phyloP scores from a whole-genome alignment of 1,139 yeast species.

The Kurtzmaniella quercitrusa region DNA sequence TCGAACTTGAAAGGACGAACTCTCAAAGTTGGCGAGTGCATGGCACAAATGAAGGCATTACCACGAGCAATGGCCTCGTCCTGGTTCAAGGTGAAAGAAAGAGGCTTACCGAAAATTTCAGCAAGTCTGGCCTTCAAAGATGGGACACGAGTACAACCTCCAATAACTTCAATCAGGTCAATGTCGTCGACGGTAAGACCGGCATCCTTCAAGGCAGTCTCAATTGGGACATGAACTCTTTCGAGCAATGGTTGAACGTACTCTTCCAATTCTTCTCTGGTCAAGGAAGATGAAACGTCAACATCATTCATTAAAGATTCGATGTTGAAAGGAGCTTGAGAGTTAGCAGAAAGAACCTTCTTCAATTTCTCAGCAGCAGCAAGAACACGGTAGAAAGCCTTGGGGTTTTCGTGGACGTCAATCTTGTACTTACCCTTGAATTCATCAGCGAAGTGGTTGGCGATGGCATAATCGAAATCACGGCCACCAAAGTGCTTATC shows the following conservation, averaged over 20 bases:
- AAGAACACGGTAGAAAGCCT: slow-evolving; percentile 91
- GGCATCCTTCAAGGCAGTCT: slow-evolving; percentile 78
- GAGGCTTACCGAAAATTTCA: slow-evolving; percentile 77
- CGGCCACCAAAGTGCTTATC: slow-evolving; percentile 99
- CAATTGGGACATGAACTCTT: slow-evolving; percentile 73
- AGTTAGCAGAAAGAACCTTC: slow-evolving; percentile 94
- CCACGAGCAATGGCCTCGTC: slow-evolving; percentile 99
- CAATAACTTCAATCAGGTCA: slow-evolving; percentile 90
- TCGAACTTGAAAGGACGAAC: slow-evolving; percentile 98
- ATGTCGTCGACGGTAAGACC: slow-evolving; percentile 67
- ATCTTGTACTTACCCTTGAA: slow-evolving; percentile 90
- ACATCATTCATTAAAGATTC: slow-evolving; percentile 97
- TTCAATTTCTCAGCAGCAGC: slow-evolving; percentile 90
- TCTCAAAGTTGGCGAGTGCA: slow-evolving; percentile 97
- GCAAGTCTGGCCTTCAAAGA: slow-evolving; percentile 75
- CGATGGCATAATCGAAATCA: slow-evolving; percentile 88
- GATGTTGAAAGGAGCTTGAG: slow-evolving; percentile 89
- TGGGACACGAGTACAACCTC: slow-evolving; percentile 99
- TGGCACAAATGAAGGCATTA: slow-evolving; percentile 98
- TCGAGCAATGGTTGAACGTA: slow-evolving; percentile 77
- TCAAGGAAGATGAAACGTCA: slow-evolving; percentile 86
- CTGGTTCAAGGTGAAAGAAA: slow-evolving; percentile 95
- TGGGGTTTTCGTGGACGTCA: slow-evolving; percentile 84
- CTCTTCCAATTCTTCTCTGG: slow-evolving; percentile 91
- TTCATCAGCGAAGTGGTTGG: slow-evolving; percentile 91